phyloP scores from a whole-genome alignment of 108 stramenopile species.

The Ochromonas danica region DNA sequence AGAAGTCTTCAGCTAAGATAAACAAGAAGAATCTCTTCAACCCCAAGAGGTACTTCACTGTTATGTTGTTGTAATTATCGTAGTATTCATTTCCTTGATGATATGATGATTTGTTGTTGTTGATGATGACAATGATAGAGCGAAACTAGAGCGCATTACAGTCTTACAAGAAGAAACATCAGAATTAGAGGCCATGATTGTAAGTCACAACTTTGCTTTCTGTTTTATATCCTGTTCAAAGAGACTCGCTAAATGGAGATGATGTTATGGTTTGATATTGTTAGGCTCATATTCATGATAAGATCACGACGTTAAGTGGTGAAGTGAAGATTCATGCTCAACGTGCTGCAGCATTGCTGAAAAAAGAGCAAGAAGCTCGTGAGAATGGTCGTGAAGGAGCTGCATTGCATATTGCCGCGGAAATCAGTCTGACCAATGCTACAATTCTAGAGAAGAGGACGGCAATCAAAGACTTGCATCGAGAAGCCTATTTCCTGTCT shows the following conservation, averaged over 20 bases:
- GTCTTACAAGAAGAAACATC: not conserved
- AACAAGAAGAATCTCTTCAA: too few species aligned
- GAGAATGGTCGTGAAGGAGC: not conserved
- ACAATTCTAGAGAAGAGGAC: not conserved
- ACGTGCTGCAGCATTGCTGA: not conserved
- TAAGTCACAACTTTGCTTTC: too few species aligned
- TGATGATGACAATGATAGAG: too few species aligned
- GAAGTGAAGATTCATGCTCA: not conserved
- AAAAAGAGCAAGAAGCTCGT: not conserved
- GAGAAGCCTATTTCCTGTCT: not conserved
- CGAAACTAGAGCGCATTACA: constrained; percentile 8
- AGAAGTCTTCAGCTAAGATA: too few species aligned
- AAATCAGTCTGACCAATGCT: not conserved
- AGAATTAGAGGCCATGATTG: constrained; percentile 2
- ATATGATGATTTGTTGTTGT: too few species aligned
- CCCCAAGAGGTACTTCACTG: too few species aligned
- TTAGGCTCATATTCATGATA: not conserved
- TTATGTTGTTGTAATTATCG: too few species aligned
- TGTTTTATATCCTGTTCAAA: too few species aligned
- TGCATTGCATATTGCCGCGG: not conserved
- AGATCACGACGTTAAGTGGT: not conserved
- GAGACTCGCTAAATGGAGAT: not conserved
- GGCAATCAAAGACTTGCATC: constrained; percentile 7
- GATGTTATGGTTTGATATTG: not conserved
- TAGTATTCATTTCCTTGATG: too few species aligned